Evolutionary conservation across 1,284 basidiomycete genomes (phyloP).

Genomic region (Apiotrichum mycotoxinovorans): DNA sequence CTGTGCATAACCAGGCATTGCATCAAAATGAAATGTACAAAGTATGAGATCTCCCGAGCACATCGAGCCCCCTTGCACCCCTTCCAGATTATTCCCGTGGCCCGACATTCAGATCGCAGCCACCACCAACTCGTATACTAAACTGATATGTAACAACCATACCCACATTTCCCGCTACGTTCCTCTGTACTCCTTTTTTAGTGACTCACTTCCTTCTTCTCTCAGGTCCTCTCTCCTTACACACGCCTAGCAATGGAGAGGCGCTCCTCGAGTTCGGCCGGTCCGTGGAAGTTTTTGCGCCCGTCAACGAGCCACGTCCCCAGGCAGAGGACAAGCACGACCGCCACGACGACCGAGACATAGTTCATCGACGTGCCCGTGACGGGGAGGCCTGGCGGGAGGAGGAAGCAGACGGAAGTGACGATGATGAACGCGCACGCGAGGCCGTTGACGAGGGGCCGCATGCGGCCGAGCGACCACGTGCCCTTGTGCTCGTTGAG

Average conservation of each 20-base stretch:
- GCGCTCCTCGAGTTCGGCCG: conserved; percentile 39
- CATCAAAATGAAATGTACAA: too few relatives aligned
- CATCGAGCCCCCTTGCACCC: too few relatives aligned
- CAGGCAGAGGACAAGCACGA: conserved; percentile 38
- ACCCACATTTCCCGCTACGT: too few relatives aligned
- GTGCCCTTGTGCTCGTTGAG: conserved; percentile 42
- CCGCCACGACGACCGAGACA: conserved; percentile 42
- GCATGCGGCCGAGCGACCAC: conserved; percentile 37
- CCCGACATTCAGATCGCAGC: too few relatives aligned
- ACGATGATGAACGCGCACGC: conserved; percentile 49
- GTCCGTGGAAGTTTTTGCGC: conserved; percentile 47
- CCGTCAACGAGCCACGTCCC: conserved; percentile 47
- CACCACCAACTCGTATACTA: too few relatives aligned
- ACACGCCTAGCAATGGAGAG: neutral
- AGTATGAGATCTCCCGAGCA: too few relatives aligned
- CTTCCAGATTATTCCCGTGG: too few relatives aligned
- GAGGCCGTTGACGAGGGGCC: conserved; percentile 44
- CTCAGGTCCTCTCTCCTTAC: too few relatives aligned
- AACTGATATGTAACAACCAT: too few relatives aligned
- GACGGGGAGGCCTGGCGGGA: conserved; percentile 52
- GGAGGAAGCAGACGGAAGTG: conserved; percentile 54
- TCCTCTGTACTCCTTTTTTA: too few relatives aligned
- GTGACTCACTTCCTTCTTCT: too few relatives aligned
- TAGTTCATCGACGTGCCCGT: conserved; percentile 52
- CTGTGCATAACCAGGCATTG: too few relatives aligned